phyloP scores from a whole-genome alignment of 2,329 filamentous ascomycete genomes.

The Fusarium anguioides region DNA sequence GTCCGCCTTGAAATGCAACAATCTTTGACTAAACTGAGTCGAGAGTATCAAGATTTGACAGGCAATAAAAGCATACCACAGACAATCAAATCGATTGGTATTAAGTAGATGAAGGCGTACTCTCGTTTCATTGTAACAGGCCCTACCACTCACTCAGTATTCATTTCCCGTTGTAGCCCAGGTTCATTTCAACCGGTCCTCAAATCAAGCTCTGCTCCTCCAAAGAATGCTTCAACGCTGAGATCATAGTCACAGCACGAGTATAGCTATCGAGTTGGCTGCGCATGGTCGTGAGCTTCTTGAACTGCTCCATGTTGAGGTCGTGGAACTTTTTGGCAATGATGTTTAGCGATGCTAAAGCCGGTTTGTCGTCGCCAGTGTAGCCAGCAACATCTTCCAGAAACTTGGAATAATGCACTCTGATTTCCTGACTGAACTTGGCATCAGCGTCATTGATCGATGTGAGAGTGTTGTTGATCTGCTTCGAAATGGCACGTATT shows the following conservation, averaged over 20 bases:
- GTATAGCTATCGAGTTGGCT: background rate
- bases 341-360: background rate
- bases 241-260: background rate
- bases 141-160: too few relatives aligned
- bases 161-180: background rate
- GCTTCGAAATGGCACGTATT: background rate
- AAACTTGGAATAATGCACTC: background rate
- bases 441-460: background rate
- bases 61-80: too few relatives aligned
- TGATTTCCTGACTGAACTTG: background rate
- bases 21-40: too few relatives aligned
- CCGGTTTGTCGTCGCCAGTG: background rate
- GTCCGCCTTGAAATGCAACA: too few relatives aligned
- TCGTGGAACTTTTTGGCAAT: background rate
- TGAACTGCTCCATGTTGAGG: background rate
- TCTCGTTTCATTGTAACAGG: too few relatives aligned
- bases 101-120: too few relatives aligned
- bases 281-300: background rate
- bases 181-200: background rate
- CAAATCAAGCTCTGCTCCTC: slow-evolving; percentile 1
- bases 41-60: too few relatives aligned
- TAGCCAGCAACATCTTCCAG: background rate
- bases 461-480: background rate
- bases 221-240: background rate
- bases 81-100: too few relatives aligned